A percentile compares a stretch with the other conserved stretches of the same genome.
Conservation (phyloP, 1,139 yeast species). For the Pneumocystis canis region DNA sequence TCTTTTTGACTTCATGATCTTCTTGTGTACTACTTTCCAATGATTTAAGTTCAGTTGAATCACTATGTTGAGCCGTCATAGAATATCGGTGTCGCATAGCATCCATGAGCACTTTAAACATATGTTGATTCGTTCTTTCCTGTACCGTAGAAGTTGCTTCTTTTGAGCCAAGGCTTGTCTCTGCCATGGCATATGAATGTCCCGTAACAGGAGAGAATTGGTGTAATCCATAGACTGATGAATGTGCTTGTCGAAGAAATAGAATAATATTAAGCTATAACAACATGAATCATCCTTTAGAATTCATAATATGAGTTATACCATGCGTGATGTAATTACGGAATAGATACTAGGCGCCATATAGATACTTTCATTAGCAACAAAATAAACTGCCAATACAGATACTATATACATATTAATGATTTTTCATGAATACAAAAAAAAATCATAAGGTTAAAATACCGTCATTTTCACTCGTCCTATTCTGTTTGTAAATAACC, state of each 20-base stretch:
- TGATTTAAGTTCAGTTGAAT: neutral
- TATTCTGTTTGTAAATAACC: constrained; percentile 69
- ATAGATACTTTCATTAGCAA: constrained; percentile 82
- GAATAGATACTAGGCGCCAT: constrained; percentile 63
- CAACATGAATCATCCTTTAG: constrained; percentile 22
- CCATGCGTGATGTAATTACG: constrained; percentile 40
- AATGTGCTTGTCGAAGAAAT: neutral
- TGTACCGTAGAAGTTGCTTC: neutral
- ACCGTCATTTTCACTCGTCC: constrained; percentile 38
- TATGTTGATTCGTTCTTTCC: neutral
- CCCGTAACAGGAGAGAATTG: neutral
- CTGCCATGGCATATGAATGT: neutral
- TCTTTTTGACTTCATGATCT: neutral
- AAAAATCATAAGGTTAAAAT: too few species aligned
- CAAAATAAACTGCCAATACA: constrained; percentile 60
- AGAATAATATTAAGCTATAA: neutral
- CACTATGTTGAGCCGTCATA: neutral
- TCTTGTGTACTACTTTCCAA: neutral
- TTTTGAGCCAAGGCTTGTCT: neutral
- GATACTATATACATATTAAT: constrained; percentile 21
- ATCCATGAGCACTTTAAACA: neutral
- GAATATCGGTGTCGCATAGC: neutral
- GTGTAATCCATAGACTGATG: neutral
- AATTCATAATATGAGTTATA: constrained; percentile 5
- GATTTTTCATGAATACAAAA: too few species aligned